Evolutionary conservation across 75 land plant species (phyloP).

Genomic region (Azolla pinnata): DNA sequence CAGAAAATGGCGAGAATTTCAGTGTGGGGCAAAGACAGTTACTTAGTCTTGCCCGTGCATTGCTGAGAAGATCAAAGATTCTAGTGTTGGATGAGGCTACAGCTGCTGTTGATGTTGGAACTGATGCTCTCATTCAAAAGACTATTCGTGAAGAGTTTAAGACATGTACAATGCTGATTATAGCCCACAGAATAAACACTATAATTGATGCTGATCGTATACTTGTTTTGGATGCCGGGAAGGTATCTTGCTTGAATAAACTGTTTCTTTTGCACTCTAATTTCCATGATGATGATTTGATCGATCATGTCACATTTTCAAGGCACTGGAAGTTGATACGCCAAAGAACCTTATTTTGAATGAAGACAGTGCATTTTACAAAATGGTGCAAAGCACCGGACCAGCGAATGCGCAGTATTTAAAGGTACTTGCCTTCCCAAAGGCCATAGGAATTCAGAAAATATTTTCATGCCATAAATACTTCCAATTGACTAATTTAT

Average conservation of each 20-base stretch:
- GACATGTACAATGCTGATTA: constrained; percentile 94
- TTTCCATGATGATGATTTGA: too few species aligned
- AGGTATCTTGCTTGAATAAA: constrained; percentile 28
- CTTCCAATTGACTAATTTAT: background rate
- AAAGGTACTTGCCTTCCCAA: constrained; percentile 15
- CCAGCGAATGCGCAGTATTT: constrained; percentile 90
- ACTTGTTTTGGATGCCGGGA: constrained; percentile 76
- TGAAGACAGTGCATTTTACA: constrained; percentile 65
- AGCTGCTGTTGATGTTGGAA: constrained; percentile 98
- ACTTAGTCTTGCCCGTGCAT: constrained; percentile 87
- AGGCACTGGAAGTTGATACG: constrained; percentile 76
- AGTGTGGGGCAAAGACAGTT: constrained; percentile 98
- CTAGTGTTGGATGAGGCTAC: constrained; percentile 99
- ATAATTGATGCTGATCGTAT: constrained; percentile 89
- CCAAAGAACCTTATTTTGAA: constrained; percentile 59
- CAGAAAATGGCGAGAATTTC: constrained; percentile 93
- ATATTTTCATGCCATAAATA: background rate
- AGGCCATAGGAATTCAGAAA: background rate
- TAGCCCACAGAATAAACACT: constrained; percentile 93
- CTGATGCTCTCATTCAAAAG: constrained; percentile 91
- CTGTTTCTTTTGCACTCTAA: constrained; percentile 1
- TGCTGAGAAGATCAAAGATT: constrained; percentile 83
- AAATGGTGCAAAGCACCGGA: constrained; percentile 95
- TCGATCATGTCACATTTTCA: too few species aligned
- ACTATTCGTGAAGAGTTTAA: constrained; percentile 96